Base-by-base conservation (phyloP, 192 early-diverging fungal species). In the Mortierella antarctica region DNA sequence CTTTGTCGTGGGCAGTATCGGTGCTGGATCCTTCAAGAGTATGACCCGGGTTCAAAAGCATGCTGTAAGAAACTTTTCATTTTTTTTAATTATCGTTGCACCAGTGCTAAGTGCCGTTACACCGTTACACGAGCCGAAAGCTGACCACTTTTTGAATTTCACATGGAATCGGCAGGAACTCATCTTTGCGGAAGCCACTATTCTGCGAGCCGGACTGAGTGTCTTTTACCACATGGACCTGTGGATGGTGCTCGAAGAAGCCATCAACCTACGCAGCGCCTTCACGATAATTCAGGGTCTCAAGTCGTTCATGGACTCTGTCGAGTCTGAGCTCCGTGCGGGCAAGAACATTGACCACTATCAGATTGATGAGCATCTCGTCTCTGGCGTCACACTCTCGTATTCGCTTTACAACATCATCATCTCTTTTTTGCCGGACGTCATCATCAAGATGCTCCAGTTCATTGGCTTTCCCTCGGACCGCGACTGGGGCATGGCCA, bases 401-500 rank as follows among this genome's bases (percentile, higher is more conserved):
- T 87, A 95, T 52, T 94, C 93, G 5, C 82, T 87, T 53, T 96
- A 96, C 73, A 95, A 94, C 58, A 75, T 97, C 12, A 82, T 93
- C 41, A 85, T 97, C 17, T 92, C 91, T 39, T 87, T 95, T 66
- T 62, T 97, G 51, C 96, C 96, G 2, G 72, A 84, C 0, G 86
- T 86, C 56, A 84, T 94, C 12, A 74, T 96, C 53, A 87, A 91
- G 48, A 83, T 97, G 21, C 88, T 95, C 39, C 94, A 97, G 71
- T 81, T 96, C 40, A 91, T 96, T 17, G 96, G 96, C 0, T 97
- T 96, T 74, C 78, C 88, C 11, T 91, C 91, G 1, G 90, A 97
- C 76, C 88, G 95, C 18, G 85, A 85, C 13, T 89, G 91, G 66
- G 96, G 91, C 17, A 86, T 97, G 41, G 89, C 87, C 60, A 75